phyloP scores from a whole-genome alignment of 257 asterid species.

The Thymus quinquecostatus region DNA sequence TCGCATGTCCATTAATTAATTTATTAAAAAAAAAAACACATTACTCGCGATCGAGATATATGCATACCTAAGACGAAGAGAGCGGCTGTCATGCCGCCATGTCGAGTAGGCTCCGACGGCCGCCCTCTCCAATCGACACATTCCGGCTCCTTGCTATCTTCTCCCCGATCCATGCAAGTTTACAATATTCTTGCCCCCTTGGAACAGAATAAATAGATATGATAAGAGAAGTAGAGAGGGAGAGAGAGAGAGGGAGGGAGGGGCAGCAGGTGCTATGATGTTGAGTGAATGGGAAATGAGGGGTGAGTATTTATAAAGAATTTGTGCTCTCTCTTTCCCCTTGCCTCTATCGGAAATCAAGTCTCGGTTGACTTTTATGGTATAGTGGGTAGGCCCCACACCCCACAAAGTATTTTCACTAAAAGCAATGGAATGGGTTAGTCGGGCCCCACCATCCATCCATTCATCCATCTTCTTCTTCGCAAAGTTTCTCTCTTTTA shows the following conservation, averaged over 20 bases:
- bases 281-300: neutral
- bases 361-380: conserved; percentile 36
- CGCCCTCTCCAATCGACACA: conserved; percentile 75
- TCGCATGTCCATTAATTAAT: neutral
- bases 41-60: neutral
- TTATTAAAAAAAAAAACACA: neutral
- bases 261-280: neutral
- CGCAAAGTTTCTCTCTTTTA: neutral
- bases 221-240: neutral
- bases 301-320: conserved; percentile 42
- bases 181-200: too few species aligned
- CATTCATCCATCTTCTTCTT: conserved; percentile 12
- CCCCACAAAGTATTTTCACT: conserved; percentile 33
- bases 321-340: neutral
- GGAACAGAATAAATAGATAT: neutral
- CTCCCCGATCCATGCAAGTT: conserved; percentile 41
- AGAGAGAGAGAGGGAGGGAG: neutral
- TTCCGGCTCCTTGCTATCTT: conserved; percentile 22
- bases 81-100: conserved; percentile 84
- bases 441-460: conserved; percentile 20
- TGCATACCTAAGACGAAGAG: conserved; percentile 59
- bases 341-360: neutral
- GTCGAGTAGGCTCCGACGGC: conserved; percentile 56
- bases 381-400: conserved; percentile 41
- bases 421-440: conserved; percentile 25